Percentiles rank a stretch among this genome's conserved stretches.
phyloP scores from a whole-genome alignment of 495 filamentous ascomycete species.

The Penicillium chermesinum region DNA sequence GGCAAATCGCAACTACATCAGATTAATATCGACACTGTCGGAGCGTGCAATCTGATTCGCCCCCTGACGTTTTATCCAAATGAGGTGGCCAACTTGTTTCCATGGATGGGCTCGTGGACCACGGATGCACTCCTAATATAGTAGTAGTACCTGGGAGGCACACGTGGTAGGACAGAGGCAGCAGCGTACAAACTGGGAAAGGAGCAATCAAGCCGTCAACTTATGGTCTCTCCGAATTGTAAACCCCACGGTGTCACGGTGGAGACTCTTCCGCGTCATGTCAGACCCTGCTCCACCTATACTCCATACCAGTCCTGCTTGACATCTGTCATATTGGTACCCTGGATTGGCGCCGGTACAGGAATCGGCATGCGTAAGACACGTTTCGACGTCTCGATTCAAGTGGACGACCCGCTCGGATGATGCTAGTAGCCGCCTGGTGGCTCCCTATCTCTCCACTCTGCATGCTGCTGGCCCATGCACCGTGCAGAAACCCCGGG shows the following conservation, averaged over 20 bases:
- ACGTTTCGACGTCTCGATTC: constrained; percentile 3
- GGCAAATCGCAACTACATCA: constrained; percentile 16
- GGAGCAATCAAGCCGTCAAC: neutral
- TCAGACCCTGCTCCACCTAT: constrained; percentile 12
- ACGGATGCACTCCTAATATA: too few species aligned
- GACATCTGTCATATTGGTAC: constrained; percentile 13
- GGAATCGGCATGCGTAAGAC: constrained; percentile 9
- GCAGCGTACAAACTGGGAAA: neutral
- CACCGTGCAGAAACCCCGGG: constrained; percentile 13
- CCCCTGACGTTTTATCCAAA: constrained; percentile 7
- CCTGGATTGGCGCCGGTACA: neutral
- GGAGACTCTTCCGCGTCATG: constrained; percentile 7
- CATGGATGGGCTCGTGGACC: too few species aligned
- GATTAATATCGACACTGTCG: neutral
- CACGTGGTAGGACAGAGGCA: too few species aligned
- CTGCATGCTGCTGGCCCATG: constrained; percentile 11
- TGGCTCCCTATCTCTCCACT: constrained; percentile 10
- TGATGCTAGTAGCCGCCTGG: constrained; percentile 14
- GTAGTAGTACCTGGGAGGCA: neutral
- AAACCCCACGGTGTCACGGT: constrained; percentile 1
- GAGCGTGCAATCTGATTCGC: constrained; percentile 12
- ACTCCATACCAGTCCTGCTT: constrained; percentile 11
- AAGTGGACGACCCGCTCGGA: constrained; percentile 14
- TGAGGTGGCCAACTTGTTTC: constrained; percentile 11
- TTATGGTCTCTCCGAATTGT: neutral